Conservation (phyloP, 148 eudicot genomes). For the Nepenthes gracilis region DNA sequence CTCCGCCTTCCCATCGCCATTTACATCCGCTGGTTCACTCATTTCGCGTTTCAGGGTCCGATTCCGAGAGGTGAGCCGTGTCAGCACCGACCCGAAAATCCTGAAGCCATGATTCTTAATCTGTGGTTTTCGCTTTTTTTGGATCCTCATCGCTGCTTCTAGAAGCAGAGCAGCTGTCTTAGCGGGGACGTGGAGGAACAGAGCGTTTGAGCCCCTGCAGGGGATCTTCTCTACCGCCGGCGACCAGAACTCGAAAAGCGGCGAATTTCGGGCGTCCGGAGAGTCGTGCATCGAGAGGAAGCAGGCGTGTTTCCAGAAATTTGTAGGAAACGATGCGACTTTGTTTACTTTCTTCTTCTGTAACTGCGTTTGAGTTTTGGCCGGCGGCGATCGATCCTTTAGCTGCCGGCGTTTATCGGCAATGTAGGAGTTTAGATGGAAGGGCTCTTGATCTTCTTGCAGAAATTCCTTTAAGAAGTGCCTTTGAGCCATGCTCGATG, state of each 20-base stretch:
- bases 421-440: conserved; percentile 46
- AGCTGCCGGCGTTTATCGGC: conserved; percentile 32
- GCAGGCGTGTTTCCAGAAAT: conserved; percentile 49
- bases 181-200: conserved; percentile 58
- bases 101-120: conserved; percentile 20
- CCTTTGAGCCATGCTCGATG: conserved; percentile 28
- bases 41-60: not conserved
- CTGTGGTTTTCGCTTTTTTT: conserved; percentile 34
- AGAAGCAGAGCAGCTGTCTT: conserved; percentile 54
- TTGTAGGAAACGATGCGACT: conserved; percentile 18
- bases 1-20: not conserved
- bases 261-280: conserved; percentile 51
- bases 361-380: conserved; percentile 13
- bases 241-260: conserved; percentile 30
- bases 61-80: not conserved
- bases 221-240: conserved; percentile 11
- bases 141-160: conserved; percentile 67
- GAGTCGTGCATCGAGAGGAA: conserved; percentile 60
- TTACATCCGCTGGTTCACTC: not conserved
- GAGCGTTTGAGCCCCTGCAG: conserved; percentile 16
- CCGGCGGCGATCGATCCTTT: conserved; percentile 17
- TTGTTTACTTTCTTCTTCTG: conserved; percentile 18
- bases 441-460: conserved; percentile 86
- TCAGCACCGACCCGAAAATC: not conserved
- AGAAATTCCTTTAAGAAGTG: conserved; percentile 52